These are phyloP conservation scores for Chaetothyriales sp. DNA, from an alignment of 2,329 filamentous ascomycete species.

Conservation along the genomic window DNA sequence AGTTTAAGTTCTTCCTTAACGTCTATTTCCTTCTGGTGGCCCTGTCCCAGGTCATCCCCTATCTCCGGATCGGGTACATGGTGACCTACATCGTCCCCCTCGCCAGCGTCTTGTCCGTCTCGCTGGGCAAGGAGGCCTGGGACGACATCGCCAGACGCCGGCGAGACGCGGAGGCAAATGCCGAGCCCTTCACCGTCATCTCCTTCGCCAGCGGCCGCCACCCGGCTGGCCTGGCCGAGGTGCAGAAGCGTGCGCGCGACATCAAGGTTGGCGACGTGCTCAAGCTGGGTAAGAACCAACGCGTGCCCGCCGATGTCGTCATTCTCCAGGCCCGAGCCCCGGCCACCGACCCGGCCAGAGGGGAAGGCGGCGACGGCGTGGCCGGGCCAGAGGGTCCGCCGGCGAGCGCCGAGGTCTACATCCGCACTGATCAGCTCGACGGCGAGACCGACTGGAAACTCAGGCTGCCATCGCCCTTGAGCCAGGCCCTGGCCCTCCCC, in stretches of 20 bases:
- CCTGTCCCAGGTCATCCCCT: slow-evolving; percentile 79
- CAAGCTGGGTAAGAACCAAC: slow-evolving; percentile 79
- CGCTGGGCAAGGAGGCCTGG: slow-evolving; percentile 86
- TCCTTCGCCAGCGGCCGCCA: slow-evolving; percentile 36
- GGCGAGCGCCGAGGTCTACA: slow-evolving; percentile 60
- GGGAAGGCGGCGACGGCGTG: slow-evolving; percentile 4
- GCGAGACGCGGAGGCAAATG: slow-evolving; percentile 86
- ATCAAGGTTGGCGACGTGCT: slow-evolving; percentile 92
- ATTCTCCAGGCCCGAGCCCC: slow-evolving; percentile 61
- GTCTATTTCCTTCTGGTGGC: slow-evolving; percentile 96
- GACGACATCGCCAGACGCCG: slow-evolving; percentile 80
- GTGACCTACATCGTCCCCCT: slow-evolving; percentile 88
- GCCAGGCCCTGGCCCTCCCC: slow-evolving; percentile 59
- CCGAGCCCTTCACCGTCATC: slow-evolving; percentile 71
- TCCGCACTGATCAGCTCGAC: slow-evolving; percentile 91
- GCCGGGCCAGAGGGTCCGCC: slow-evolving; percentile 20
- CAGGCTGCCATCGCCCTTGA: slow-evolving; percentile 70
- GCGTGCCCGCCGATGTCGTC: slow-evolving; percentile 86
- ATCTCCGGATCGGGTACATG: slow-evolving; percentile 82
- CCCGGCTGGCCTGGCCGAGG: slow-evolving; percentile 35
- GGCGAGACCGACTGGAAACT: slow-evolving; percentile 99
- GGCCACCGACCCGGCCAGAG: slow-evolving; percentile 38
- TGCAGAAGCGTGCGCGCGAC: slow-evolving; percentile 70
- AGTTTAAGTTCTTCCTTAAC: slow-evolving; percentile 99
- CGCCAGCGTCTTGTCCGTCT: slow-evolving; percentile 81